Evolutionary conservation across 2,329 filamentous ascomycete species (phyloP).

Genomic region (Acephala macrosclerotiorum): DNA sequence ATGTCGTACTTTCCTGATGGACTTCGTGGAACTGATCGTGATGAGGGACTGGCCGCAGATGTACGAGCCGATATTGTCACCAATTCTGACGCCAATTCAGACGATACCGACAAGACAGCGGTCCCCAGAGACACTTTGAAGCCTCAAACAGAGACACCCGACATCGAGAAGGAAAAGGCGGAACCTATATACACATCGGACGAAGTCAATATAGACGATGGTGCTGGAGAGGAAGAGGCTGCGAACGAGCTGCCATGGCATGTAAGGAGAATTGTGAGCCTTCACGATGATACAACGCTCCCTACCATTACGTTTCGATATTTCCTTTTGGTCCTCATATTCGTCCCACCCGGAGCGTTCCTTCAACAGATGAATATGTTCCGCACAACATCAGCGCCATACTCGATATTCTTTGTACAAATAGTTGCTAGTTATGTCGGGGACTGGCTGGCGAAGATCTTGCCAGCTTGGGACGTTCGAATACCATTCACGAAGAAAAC

Average conservation of each 20-base stretch:
- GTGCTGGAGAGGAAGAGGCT: conserved; percentile 52
- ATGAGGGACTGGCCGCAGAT: conserved; percentile 9
- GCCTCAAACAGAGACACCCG: conserved; percentile 4
- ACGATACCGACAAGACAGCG: conserved; percentile 20
- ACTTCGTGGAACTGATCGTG: conserved; percentile 2
- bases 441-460: conserved; percentile 49
- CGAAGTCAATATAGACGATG: conserved; percentile 16
- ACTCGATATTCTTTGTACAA: conserved; percentile 69
- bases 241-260: conserved; percentile 60
- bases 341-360: conserved; percentile 64
- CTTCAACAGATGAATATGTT: conserved; percentile 63
- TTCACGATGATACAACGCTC: conserved; percentile 62
- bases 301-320: conserved; percentile 67
- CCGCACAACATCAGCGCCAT: conserved; percentile 59
- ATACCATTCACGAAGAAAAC: conserved; percentile 49
- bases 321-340: conserved; percentile 61
- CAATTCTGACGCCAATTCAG: conserved; percentile 18
- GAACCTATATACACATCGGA: conserved; percentile 15
- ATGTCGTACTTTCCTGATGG: conserved; percentile 26
- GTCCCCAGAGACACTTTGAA: conserved; percentile 9
- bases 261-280: conserved; percentile 63
- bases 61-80: conserved; percentile 15
- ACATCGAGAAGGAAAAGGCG: conserved; percentile 17
- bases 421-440: conserved; percentile 56
- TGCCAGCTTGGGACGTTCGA: conserved; percentile 55